Evolutionary conservation across 2,329 filamentous ascomycete genomes (phyloP), one percentile per base, ranked within the genome.

Genomic region (Davidsoniella eucalypti): DNA sequence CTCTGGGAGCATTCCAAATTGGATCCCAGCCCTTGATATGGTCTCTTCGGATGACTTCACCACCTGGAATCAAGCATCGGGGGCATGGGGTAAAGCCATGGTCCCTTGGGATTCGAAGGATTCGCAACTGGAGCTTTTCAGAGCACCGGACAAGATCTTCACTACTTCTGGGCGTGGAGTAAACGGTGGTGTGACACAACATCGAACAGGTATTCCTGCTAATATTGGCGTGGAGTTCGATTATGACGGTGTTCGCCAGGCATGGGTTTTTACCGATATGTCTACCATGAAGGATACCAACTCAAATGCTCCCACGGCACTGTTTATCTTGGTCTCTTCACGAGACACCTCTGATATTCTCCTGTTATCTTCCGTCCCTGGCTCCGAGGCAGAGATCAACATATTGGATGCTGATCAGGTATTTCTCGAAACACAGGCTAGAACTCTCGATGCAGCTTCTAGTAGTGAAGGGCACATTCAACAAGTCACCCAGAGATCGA

Each of bases 161-260:
- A 73, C 75, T 18, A 80, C 78, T 41, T 80, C 79, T 17, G 79
- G 82, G 0, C 75, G 76, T 56, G 78, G 78, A 0, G 63, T 66
- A 1, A 72, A 70, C 26, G 82, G 82, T 8, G 72, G 73, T 6
- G 66, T 90, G 21, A 75, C 76, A 2, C 82, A 90, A 58, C 69
- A 85, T 54, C 74, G 82, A 54, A 70, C 78, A 61, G 84, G 85
- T 3, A 65, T 85, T 25, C 76, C 83, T 58, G 84, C 82, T 16
- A 76, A 73, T 51, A 76, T 85, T 55, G 77, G 74, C 1, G 58
- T 77, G 4, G 72, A 78, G 18, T 65, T 78, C 9, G 70, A 75
- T 18, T 71, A 69, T 6, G 64, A 65, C 5, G 65, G 68, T 2
- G 67, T 76, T 29, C 70, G 67, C 47, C 65, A 70, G 44, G 70